phyloP scores from a whole-genome alignment of 192 early-diverging fungal genomes.

The Umbelopsis vinacea region DNA sequence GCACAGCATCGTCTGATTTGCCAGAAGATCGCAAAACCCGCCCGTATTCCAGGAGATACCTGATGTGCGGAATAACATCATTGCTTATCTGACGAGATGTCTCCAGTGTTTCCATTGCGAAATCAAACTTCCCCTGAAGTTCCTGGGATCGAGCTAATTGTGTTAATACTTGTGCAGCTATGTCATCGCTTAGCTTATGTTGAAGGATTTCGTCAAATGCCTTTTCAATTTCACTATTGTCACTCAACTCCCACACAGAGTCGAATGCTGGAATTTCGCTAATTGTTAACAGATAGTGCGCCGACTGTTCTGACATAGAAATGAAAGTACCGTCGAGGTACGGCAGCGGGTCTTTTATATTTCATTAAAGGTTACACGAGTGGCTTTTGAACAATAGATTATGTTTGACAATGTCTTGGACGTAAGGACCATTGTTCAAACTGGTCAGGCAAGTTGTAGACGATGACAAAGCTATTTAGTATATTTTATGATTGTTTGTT shows the following conservation, averaged over 20 bases:
- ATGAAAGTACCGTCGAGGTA: too few relatives aligned
- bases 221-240: not conserved
- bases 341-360: too few relatives aligned
- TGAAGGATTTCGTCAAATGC: not conserved
- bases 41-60: conserved; percentile 25
- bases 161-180: conserved; percentile 22
- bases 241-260: not conserved
- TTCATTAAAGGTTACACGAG: too few relatives aligned
- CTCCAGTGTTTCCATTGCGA: conserved; percentile 20
- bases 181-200: not conserved
- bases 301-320: too few relatives aligned
- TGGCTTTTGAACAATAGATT: too few relatives aligned
- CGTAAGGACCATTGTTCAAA: not conserved
- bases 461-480: not conserved
- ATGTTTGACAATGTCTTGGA: too few relatives aligned
- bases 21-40: conserved; percentile 18
- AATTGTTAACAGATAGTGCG: too few relatives aligned
- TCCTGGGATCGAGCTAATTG: conserved; percentile 28
- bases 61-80: conserved; percentile 7
- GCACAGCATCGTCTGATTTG: not conserved
- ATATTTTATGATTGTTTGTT: too few relatives aligned
- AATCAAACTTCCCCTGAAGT: conserved; percentile 19
- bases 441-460: not conserved
- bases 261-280: not conserved
- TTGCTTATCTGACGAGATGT: not conserved